A percentile compares a stretch with the other conserved stretches of the same genome.
Conservation (phyloP, 352 stramenopile genomes). For the Phytophthora lateralis region DNA sequence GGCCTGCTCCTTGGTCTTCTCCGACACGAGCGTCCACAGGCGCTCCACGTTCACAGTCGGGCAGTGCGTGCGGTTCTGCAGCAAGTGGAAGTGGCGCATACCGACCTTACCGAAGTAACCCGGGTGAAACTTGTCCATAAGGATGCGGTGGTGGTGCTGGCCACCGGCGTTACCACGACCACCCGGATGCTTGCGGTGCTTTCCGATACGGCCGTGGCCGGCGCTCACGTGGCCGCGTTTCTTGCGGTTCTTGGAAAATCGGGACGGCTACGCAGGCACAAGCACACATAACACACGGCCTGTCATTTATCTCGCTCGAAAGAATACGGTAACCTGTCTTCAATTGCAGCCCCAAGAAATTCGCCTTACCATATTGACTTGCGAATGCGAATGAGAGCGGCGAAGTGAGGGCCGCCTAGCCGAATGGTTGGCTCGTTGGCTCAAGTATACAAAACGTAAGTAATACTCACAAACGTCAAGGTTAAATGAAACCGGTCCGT, state of each 20-base stretch:
- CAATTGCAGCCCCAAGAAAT: background rate
- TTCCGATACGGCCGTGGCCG: slow-evolving; percentile 99
- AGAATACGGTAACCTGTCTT: background rate
- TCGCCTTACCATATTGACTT: slow-evolving; percentile 89
- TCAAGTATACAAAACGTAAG: slow-evolving; percentile 17
- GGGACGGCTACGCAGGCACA: slow-evolving; percentile 73
- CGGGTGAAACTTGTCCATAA: slow-evolving; percentile 99
- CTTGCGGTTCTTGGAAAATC: slow-evolving; percentile 98
- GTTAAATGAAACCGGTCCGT: background rate
- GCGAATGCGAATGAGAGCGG: slow-evolving; percentile 78
- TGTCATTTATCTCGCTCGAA: slow-evolving; percentile 40
- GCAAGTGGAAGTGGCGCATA: slow-evolving; percentile 99
- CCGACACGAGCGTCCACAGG: slow-evolving; percentile 98
- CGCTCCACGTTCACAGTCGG: slow-evolving; percentile 99
- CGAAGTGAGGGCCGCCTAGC: slow-evolving; percentile 9
- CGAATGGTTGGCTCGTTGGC: slow-evolving; percentile 88
- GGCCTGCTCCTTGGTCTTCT: slow-evolving; percentile 97
- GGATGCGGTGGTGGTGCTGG: slow-evolving; percentile 99
- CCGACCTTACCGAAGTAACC: slow-evolving; percentile 99
- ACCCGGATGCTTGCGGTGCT: slow-evolving; percentile 99
- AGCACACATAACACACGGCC: slow-evolving; percentile 57
- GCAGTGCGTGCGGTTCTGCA: slow-evolving; percentile 97
- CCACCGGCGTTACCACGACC: slow-evolving; percentile 99
- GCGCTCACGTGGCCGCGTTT: slow-evolving; percentile 99
- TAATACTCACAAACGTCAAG: slow-evolving; percentile 15